Base-by-base conservation (phyloP, 441 rosid species). In the Gossypium gossypioides region DNA sequence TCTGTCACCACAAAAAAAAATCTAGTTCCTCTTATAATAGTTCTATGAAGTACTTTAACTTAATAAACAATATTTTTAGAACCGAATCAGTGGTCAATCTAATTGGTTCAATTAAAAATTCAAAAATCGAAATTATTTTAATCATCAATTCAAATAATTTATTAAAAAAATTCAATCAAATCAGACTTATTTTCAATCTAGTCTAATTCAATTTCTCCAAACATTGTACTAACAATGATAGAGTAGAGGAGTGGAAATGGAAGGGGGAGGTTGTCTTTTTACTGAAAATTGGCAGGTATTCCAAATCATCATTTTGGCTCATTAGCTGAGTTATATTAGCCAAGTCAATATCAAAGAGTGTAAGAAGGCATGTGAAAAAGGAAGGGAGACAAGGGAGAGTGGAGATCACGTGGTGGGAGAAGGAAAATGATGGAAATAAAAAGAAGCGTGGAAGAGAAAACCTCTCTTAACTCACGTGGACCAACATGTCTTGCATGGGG, bases 401-500 rank as follows among this genome's bases (percentile, higher is more conserved):
- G 85, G 77, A 74, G 25, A 75, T 77, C 89, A 85, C 83, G 85
- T 86, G 92, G 84, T 79, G 18, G 10, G 16, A 55, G 51, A 66
- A 4, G 32, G 6, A 72, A 74, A 79, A 77, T 32, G 79, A 55
- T 60, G 81, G 76, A 79, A 74, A 71, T 61, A 71, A 79, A 71
- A 77, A 76, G 70, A 59, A 79, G 84, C 77, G 69, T 76, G 81
- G 78, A 69, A 64, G 72, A 51, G 69, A 75, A 79, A 52, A 65
- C 72, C 65, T 25, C 55, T 50, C 40, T 16, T 57, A 80, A 61
- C 79, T 87, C 90, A 86, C 91, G 93, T 88, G 97, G 89, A 81
- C 85, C 87, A 88, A 79, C 82, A 81, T 84, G 97, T 77, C 81
- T 46, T 84, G 80, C 86, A 58, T 81, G 72, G 79, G 79, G 75